phyloP scores from a whole-genome alignment of 805 yeast genomes.

The Yamadazyma endophytica region DNA sequence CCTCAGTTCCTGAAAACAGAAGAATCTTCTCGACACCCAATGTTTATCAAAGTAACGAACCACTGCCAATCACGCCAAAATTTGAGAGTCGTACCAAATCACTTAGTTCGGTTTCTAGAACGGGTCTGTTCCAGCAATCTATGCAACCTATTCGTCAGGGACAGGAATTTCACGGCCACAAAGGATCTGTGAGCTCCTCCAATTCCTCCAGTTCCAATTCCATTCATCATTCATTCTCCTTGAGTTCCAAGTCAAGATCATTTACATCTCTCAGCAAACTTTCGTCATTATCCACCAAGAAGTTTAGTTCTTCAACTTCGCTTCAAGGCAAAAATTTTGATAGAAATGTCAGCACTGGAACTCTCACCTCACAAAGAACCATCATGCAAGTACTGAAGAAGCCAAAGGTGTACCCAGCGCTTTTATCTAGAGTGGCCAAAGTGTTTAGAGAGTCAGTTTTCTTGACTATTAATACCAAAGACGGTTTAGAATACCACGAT shows the following conservation, averaged over 20 bases:
- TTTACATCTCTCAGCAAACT: slow-evolving; percentile 38
- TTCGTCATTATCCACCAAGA: slow-evolving; percentile 39
- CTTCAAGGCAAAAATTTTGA: slow-evolving; percentile 23
- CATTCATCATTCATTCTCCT: slow-evolving; percentile 30
- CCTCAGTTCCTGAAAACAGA: slow-evolving; percentile 2
- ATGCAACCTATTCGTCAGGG: slow-evolving; percentile 11
- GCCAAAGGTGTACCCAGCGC: slow-evolving; percentile 85
- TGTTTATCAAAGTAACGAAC: slow-evolving; percentile 11
- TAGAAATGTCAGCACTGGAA: slow-evolving; percentile 23
- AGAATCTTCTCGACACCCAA: slow-evolving; percentile 30
- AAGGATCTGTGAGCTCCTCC: slow-evolving; percentile 6
- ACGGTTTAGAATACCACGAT: slow-evolving; percentile 87
- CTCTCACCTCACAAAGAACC: slow-evolving; percentile 37
- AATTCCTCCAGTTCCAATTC: slow-evolving; percentile 11
- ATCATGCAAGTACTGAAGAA: slow-evolving; percentile 36
- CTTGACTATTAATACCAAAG: slow-evolving; percentile 76
- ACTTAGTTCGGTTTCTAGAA: slow-evolving; percentile 18
- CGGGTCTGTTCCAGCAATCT: slow-evolving; percentile 1
- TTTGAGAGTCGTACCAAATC: slow-evolving; percentile 25
- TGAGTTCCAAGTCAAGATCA: slow-evolving; percentile 37
- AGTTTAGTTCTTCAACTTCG: slow-evolving; percentile 30
- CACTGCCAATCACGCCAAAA: slow-evolving; percentile 9
- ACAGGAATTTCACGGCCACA: slow-evolving; percentile 8
- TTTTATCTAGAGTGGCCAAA: slow-evolving; percentile 79
- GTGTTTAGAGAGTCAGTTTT: slow-evolving; percentile 67